Evolutionary conservation across 2,329 filamentous ascomycete species (phyloP).

Genomic region (Sporothrix brasiliensis): DNA sequence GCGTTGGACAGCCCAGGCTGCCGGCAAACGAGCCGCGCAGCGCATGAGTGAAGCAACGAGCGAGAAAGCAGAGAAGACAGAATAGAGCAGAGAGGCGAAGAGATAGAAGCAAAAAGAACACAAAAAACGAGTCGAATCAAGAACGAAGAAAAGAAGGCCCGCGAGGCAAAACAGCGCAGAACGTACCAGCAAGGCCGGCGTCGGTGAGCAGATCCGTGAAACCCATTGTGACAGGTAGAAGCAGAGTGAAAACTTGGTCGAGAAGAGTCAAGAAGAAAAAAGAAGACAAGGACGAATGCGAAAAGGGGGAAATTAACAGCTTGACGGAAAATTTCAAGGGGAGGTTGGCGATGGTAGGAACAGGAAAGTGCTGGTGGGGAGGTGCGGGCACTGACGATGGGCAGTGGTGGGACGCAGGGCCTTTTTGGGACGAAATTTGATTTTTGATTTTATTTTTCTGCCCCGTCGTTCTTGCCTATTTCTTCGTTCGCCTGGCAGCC

Average conservation of each 20-base stretch:
- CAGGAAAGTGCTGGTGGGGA: conserved; percentile 30
- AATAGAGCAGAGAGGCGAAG: neutral
- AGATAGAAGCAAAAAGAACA: neutral
- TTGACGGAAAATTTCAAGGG: conserved; percentile 26
- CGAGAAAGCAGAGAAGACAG: conserved; percentile 19
- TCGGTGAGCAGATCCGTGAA: conserved; percentile 41
- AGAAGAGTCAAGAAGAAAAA: conserved; percentile 17
- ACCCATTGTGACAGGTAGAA: conserved; percentile 37
- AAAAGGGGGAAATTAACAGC: conserved; percentile 20
- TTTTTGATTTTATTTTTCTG: conserved; percentile 26
- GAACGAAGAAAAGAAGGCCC: conserved; percentile 11
- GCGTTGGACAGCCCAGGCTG: conserved; percentile 24
- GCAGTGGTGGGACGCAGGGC: conserved; percentile 23
- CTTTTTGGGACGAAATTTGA: conserved; percentile 29
- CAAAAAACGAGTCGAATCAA: conserved; percentile 22
- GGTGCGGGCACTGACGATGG: conserved; percentile 13
- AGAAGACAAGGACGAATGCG: conserved; percentile 11
- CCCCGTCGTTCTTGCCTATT: neutral
- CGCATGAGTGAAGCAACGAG: conserved; percentile 20
- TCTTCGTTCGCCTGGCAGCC: neutral
- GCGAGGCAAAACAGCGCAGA: conserved; percentile 28
- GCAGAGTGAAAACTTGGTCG: conserved; percentile 9
- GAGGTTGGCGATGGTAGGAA: conserved; percentile 31
- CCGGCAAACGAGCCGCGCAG: conserved; percentile 22
- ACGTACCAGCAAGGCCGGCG: conserved; percentile 40